Conservation (phyloP, 2,329 filamentous ascomycete species). For the Chrysoporthe puriensis region DNA sequence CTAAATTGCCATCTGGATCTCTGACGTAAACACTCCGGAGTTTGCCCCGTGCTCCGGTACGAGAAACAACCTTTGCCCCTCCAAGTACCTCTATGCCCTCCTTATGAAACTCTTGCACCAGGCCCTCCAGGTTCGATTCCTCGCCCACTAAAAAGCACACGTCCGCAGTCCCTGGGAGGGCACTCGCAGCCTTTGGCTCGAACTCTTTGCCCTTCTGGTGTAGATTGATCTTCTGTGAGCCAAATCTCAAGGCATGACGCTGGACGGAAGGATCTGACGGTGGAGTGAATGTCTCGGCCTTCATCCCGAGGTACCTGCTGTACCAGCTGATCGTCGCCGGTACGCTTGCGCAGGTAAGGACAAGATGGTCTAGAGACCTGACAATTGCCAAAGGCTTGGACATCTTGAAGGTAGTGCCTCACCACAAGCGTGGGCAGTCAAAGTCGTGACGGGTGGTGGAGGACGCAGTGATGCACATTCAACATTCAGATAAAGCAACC, state of each 20-base stretch:
- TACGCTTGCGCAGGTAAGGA: conserved; percentile 60
- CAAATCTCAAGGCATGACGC: conserved; percentile 60
- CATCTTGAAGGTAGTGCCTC: conserved; percentile 8
- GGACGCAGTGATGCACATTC: neutral
- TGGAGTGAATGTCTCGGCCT: conserved; percentile 53
- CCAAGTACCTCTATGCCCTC: conserved; percentile 54
- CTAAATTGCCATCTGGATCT: conserved; percentile 64
- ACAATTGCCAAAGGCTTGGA: conserved; percentile 37
- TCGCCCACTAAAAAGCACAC: conserved; percentile 62
- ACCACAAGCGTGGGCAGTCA: neutral
- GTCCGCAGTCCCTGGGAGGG: conserved; percentile 61
- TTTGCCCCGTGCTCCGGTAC: conserved; percentile 59
- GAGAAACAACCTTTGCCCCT: conserved; percentile 52
- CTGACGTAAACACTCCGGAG: conserved; percentile 62
- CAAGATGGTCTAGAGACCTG: conserved; percentile 61
- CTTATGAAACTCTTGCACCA: conserved; percentile 46
- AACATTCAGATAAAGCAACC: neutral
- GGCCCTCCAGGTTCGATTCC: conserved; percentile 46
- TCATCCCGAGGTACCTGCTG: conserved; percentile 59
- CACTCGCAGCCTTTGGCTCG: conserved; percentile 59
- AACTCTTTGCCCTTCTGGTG: conserved; percentile 62
- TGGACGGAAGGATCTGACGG: conserved; percentile 39
- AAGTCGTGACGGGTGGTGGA: neutral
- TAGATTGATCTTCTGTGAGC: conserved; percentile 64
- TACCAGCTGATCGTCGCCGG: conserved; percentile 58